Base-by-base conservation (phyloP, 176 grass and related monocot species). In the Ampelocalamus luodianensis region DNA sequence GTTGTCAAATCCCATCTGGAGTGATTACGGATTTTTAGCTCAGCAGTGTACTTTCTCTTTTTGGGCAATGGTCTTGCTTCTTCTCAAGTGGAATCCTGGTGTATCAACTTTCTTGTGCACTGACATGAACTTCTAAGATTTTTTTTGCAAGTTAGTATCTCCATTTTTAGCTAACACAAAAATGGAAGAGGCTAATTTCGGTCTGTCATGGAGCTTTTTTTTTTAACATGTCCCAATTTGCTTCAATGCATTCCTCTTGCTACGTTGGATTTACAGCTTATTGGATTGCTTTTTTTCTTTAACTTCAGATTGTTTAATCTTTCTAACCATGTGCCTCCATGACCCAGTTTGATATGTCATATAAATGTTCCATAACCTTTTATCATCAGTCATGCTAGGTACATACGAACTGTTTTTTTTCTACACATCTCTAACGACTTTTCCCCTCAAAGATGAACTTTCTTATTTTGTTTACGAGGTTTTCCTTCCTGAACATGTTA, bases 291-390 rank as follows among this genome's bases (percentile, higher is more conserved):
- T 72, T 65, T 78, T 72, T 83, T 22, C 36, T 65, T 69, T 71
- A 61, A 54, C 11, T 71, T 64, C 1, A 65, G 36, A 72, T 44
- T 54, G 12, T 64, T 71, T 63, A 42, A 59, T 72, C 20, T 42
- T 72, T 17, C 38, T 83, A 61, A 78, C 12, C 23, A 65, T 72
- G 17, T 24, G 43, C 61, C 39, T 83, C 23, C 11, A 77, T 88
- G 79, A n/a, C 61, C 61, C 10, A 70, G 15, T 6, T 55, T 81
- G 63, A 80, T n/a, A n/a, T 40, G 36, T 5, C 58, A 65, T 74
- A 12, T 65, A 65, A 65, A 65, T 84, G 22, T 65, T 53, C 15
- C 22, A 20, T 38, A 26, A 63, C 70, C 29, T 50, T 45, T 74
- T 48, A 36, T 83, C 58, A 74, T 29, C 29, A 29, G 14, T 38